Percentiles rank a stretch among this genome's conserved stretches.
Evolutionary conservation across 768 basidiomycete genomes (phyloP).

Genomic region (Boletus rex-veris): DNA sequence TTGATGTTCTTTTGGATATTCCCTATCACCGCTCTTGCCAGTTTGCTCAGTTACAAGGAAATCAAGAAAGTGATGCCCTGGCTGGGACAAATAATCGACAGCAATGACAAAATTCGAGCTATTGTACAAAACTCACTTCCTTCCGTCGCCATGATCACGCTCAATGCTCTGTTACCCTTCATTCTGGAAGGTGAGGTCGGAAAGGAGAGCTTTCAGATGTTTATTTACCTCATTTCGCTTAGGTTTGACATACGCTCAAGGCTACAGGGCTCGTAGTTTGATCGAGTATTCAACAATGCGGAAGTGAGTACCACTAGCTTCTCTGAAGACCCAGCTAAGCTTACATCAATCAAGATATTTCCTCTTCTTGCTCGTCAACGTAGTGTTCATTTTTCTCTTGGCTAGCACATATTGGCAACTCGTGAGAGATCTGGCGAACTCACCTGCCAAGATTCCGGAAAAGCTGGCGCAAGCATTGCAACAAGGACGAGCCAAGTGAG

Average conservation of each 20-base stretch:
- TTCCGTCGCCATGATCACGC: constrained; percentile 80
- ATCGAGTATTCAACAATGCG: constrained; percentile 89
- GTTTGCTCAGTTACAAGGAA: constrained; percentile 87
- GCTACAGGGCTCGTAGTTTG: constrained; percentile 85
- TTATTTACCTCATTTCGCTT: constrained; percentile 29
- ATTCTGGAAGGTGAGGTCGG: constrained; percentile 69
- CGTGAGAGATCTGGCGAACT: constrained; percentile 86
- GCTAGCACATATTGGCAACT: constrained; percentile 92
- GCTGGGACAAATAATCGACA: constrained; percentile 81
- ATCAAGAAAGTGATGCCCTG: constrained; percentile 89
- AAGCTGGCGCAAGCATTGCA: constrained; percentile 84
- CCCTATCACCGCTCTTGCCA: constrained; percentile 84
- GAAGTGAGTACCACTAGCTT: constrained; percentile 54
- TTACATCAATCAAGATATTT: constrained; percentile 65
- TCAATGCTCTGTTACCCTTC: constrained; percentile 89
- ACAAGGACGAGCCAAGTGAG: constrained; percentile 67
- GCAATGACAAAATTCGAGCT: constrained; percentile 73
- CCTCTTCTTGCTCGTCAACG: constrained; percentile 86
- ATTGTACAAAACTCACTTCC: constrained; percentile 95
- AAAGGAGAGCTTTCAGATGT: background rate
- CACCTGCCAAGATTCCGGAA: constrained; percentile 91
- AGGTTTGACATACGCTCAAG: constrained; percentile 82
- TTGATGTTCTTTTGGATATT: constrained; percentile 91
- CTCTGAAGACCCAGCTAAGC: background rate
- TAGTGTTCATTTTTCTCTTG: constrained; percentile 91